These are phyloP conservation scores for Candolleomyces aberdarensis DNA, from an alignment of 768 basidiomycete genomes.

Conservation along the genomic window DNA sequence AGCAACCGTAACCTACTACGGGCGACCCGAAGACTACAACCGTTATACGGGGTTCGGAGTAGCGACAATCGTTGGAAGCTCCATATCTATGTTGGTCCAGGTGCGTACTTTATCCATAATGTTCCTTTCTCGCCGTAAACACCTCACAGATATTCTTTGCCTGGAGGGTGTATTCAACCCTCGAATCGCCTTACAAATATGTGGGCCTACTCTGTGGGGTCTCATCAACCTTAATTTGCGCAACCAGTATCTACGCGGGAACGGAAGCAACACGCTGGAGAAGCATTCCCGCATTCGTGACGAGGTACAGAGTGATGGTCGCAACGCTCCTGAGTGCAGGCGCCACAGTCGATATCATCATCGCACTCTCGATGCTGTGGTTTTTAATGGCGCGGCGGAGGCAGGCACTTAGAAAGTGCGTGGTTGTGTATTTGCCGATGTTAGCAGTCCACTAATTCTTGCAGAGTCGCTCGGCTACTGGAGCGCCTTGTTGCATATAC, in stretches of 20 bases:
- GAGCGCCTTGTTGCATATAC: constrained; percentile 25
- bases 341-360: constrained; percentile 1
- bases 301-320: neutral
- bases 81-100: constrained; percentile 7
- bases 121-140: no score
- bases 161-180: no score
- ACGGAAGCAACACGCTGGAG: neutral
- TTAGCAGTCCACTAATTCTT: neutral
- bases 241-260: neutral
- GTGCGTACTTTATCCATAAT: neutral
- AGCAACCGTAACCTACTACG: constrained; percentile 3
- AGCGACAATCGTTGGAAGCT: constrained; percentile 3
- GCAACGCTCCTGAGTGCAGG: neutral
- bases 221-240: neutral
- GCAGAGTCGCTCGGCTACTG: constrained; percentile 21
- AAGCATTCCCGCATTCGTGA: neutral
- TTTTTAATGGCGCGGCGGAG: constrained; percentile 1
- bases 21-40: constrained; percentile 1
- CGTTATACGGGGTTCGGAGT: constrained; percentile 1
- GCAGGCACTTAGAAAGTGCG: neutral
- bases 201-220: no score
- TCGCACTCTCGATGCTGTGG: constrained; percentile 7
- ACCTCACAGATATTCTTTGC: no score
- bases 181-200: no score
- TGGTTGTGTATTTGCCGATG: neutral